These are phyloP conservation scores for Tuber magnatum DNA, from an alignment of 495 filamentous ascomycete genomes.

Conservation along the genomic window DNA sequence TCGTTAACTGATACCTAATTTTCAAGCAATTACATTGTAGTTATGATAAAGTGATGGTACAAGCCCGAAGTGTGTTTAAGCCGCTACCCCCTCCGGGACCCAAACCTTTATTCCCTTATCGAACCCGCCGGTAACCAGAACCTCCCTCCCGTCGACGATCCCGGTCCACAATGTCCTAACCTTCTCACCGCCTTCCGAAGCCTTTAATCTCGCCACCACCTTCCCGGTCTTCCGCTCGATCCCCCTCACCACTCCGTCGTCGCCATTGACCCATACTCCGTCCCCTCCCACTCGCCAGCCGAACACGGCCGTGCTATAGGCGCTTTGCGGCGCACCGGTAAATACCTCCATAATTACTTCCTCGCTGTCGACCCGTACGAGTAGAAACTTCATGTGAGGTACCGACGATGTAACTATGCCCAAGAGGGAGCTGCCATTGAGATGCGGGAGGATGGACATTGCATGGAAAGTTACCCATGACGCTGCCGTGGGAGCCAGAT, in stretches of 20 bases:
- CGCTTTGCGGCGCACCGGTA: constrained; percentile 60
- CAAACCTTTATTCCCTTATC: constrained; percentile 59
- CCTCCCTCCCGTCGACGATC: constrained; percentile 49
- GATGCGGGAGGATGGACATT: constrained; percentile 52
- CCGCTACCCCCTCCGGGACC: constrained; percentile 41
- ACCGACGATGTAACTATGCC: constrained; percentile 58
- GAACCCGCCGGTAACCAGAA: constrained; percentile 62
- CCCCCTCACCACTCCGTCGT: constrained; percentile 60
- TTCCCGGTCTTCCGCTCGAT: constrained; percentile 58
- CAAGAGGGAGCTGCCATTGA: constrained; percentile 50
- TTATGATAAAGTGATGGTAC: not conserved
- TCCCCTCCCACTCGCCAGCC: constrained; percentile 59
- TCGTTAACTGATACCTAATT: not conserved
- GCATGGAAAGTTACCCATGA: constrained; percentile 61
- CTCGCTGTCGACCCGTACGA: constrained; percentile 57
- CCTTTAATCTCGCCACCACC: constrained; percentile 48
- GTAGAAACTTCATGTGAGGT: constrained; percentile 60
- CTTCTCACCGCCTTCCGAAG: constrained; percentile 55
- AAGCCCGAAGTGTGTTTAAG: not conserved
- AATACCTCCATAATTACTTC: constrained; percentile 55
- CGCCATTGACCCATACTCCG: constrained; percentile 63
- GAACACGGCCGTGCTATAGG: constrained; percentile 59
- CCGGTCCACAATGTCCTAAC: constrained; percentile 62
- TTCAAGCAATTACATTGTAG: not conserved
- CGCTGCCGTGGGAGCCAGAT: constrained; percentile 58